A percentile compares a stretch with the other conserved stretches of the same genome.
Conservation (phyloP, 257 asterid genomes). For the Nyctanthes arbortristis region DNA sequence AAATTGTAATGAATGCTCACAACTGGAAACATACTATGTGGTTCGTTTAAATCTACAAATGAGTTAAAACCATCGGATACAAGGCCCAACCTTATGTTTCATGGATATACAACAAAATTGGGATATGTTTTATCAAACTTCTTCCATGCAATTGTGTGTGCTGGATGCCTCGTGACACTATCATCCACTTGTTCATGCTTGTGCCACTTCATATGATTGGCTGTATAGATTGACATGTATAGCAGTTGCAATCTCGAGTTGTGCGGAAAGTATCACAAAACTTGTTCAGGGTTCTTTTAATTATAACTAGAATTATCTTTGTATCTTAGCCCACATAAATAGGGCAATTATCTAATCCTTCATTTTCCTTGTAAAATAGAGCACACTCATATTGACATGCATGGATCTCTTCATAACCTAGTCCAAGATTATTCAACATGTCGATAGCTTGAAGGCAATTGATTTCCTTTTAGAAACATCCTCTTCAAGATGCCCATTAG, state of each 20-base stretch:
- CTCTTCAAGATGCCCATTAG: background rate
- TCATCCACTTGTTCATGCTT: too few relatives aligned
- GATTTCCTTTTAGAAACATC: background rate
- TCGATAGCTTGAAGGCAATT: background rate
- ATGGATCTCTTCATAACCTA: background rate
- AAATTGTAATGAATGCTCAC: background rate
- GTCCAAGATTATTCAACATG: background rate
- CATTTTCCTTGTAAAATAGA: background rate
- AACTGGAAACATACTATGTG: background rate
- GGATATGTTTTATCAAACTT: background rate
- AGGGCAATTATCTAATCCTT: background rate
- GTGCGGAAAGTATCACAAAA: background rate
- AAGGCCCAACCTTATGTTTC: background rate
- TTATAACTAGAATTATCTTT: background rate
- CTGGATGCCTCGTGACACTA: too few relatives aligned
- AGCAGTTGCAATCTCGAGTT: background rate
- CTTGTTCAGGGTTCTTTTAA: too few relatives aligned
- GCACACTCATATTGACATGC: background rate
- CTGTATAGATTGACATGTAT: background rate
- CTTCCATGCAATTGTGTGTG: too few relatives aligned
- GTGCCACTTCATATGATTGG: background rate
- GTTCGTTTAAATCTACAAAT: background rate
- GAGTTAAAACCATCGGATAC: background rate
- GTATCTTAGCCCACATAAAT: background rate
- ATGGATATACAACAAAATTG: background rate